A percentile compares a stretch with the other conserved stretches of the same genome.
Conservation (phyloP, 2,329 filamentous ascomycete genomes). For the Cladosporium sp. region DNA sequence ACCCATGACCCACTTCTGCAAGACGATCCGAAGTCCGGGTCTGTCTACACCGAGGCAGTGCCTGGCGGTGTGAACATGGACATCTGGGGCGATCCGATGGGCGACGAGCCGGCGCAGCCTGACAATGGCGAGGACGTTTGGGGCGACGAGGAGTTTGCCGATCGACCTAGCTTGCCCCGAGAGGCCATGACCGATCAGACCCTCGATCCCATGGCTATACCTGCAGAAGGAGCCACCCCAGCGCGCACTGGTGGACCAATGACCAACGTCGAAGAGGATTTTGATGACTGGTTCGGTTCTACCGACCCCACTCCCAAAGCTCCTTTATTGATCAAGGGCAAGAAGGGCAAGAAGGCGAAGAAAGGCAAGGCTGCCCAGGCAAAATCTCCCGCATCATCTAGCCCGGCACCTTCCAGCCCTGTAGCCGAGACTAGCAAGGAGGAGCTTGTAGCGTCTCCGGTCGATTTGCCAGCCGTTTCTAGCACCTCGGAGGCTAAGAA, state of each 20-base stretch:
- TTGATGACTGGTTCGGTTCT: slow-evolving; percentile 17
- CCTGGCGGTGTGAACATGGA: not conserved
- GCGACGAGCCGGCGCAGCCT: not conserved
- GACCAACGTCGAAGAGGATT: slow-evolving; percentile 9
- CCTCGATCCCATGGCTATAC: not conserved
- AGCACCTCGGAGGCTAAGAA: not conserved
- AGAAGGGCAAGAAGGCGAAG: slow-evolving; percentile 16
- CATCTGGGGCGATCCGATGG: slow-evolving; percentile 17
- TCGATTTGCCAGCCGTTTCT: not conserved
- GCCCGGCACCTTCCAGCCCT: not conserved
- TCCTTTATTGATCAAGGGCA: slow-evolving; percentile 10
- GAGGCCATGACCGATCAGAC: not conserved
- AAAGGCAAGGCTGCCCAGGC: slow-evolving; percentile 7
- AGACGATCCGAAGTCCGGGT: not conserved
- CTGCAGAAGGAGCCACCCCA: slow-evolving; percentile 1
- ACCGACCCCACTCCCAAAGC: slow-evolving; percentile 16
- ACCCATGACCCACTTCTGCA: not conserved
- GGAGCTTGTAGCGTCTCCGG: not conserved
- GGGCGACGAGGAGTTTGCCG: slow-evolving; percentile 15
- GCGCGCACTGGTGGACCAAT: slow-evolving; percentile 12
- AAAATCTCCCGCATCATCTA: not conserved
- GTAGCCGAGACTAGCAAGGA: not conserved
- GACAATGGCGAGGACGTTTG: slow-evolving; percentile 12
- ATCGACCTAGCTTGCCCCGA: slow-evolving; percentile 5
- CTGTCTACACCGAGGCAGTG: not conserved